Evolutionary conservation across 441 rosid species (phyloP), one percentile per base, ranked within the genome.

Genomic region (Sinapis alba): DNA sequence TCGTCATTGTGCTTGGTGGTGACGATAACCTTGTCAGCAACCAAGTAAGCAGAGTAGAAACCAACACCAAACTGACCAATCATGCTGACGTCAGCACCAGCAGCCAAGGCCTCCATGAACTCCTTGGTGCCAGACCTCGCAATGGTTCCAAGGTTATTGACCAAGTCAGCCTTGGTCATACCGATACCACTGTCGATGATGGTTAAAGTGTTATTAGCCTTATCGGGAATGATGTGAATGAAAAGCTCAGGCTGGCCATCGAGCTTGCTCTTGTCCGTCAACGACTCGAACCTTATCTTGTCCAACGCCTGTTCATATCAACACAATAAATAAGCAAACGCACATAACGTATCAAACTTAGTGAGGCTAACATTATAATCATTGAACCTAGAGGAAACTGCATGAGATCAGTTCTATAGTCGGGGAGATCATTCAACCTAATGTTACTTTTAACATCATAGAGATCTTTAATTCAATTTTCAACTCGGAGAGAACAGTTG

Each of bases 11-110:
- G 54, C 54, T 47, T 47, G 54, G 54, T 47, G 54, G 54, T 47
- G 54, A 47, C 54, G 4, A 47, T 2, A 2, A 47, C 54, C 54
- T 47, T 47, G 54, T 47, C 54, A 7, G 54, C 54, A 16, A 47
- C 54, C 54, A 47, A 16, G 21, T 47, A 47, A 7, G 54, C 54
- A 47, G 54, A 47, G 54, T 47, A 47, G 21, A 47, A 47, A 47
- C 54, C 54, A 47, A 47, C 54, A 47, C 54, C 54, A 47, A 47
- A 47, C 54, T 47, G 54, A 16, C 54, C 54, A 47, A 47, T 47
- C 21, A 47, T 47, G 21, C 54, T 47, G 11, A 47, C 54, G 3
- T 47, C 54, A 47, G 54, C 54, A 16, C 54, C 54, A 16, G 54
- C 21, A 16, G 54, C 54, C 54, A 47, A 47, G 0, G 54, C 54